Conservation (phyloP, 83 land plant genomes). For the Picea mariana region DNA sequence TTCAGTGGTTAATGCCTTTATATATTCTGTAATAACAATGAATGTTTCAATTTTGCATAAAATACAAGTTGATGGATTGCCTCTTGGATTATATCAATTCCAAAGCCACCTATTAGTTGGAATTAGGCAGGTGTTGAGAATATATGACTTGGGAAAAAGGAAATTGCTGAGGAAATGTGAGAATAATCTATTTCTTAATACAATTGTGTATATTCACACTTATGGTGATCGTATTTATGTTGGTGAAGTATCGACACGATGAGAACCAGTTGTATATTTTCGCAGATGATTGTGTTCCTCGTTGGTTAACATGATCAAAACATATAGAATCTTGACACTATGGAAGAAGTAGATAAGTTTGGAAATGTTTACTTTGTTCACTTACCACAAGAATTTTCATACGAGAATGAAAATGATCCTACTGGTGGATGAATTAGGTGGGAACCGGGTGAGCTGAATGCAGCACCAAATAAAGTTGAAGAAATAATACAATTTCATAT, state of each 20-base stretch:
- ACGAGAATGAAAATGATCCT: slow-evolving; percentile 99
- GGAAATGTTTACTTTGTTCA: slow-evolving; percentile 84
- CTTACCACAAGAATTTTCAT: slow-evolving; percentile 95
- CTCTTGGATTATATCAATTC: slow-evolving; percentile 89
- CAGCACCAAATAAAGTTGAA: slow-evolving; percentile 98
- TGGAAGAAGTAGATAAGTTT: slow-evolving; percentile 99
- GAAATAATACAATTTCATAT: slow-evolving; percentile 98
- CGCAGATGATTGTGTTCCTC: slow-evolving; percentile 93
- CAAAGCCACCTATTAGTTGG: slow-evolving; percentile 96
- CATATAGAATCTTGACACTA: slow-evolving; percentile 97
- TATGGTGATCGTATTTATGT: slow-evolving; percentile 98
- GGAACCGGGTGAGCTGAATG: slow-evolving; percentile 98
- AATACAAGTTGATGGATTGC: slow-evolving; percentile 94
- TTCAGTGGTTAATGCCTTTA: neutral
- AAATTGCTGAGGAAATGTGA: slow-evolving; percentile 95
- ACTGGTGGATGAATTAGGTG: slow-evolving; percentile 99
- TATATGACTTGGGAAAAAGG: slow-evolving; percentile 93
- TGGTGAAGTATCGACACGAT: slow-evolving; percentile 93
- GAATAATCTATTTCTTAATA: slow-evolving; percentile 93
- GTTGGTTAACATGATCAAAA: slow-evolving; percentile 93
- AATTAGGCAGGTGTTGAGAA: slow-evolving; percentile 82
- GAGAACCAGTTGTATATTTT: slow-evolving; percentile 98
- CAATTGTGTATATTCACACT: slow-evolving; percentile 84
- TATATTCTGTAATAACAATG: neutral
- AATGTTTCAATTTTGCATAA: neutral